Conservation (phyloP, 2,329 filamentous ascomycete species). For the Tolypocladium ophioglossoides region DNA sequence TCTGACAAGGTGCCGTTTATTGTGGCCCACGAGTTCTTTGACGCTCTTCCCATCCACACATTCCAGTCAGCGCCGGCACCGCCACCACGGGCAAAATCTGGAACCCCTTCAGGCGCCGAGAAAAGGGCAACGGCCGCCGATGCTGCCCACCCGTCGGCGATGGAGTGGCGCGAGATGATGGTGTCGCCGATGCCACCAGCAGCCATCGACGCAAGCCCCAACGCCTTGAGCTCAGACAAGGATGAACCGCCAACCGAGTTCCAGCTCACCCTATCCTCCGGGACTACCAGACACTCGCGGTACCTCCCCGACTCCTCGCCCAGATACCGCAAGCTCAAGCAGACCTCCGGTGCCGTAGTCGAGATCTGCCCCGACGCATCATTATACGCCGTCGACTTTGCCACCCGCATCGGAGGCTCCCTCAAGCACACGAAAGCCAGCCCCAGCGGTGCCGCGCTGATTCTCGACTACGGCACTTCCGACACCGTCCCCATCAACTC, state of each 20-base stretch:
- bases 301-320: slow-evolving; percentile 75
- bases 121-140: slow-evolving; percentile 20
- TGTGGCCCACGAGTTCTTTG: slow-evolving; percentile 96
- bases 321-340: slow-evolving; percentile 67
- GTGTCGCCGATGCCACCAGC: slow-evolving; percentile 56
- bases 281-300: slow-evolving; percentile 69
- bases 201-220: slow-evolving; percentile 42
- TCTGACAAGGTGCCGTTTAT: slow-evolving; percentile 76
- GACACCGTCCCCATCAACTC: slow-evolving; percentile 77
- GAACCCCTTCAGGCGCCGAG: slow-evolving; percentile 25
- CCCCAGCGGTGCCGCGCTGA: slow-evolving; percentile 79
- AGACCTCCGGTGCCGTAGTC: slow-evolving; percentile 58
- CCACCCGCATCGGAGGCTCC: slow-evolving; percentile 69
- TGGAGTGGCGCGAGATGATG: slow-evolving; percentile 75
- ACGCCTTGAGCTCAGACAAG: slow-evolving; percentile 28
- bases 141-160: slow-evolving; percentile 1
- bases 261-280: slow-evolving; percentile 66
- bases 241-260: slow-evolving; percentile 64
- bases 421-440: slow-evolving; percentile 39
- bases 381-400: slow-evolving; percentile 71
- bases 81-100: slow-evolving; percentile 5
- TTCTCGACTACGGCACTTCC: slow-evolving; percentile 85
- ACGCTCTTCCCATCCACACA: slow-evolving; percentile 89
- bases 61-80: slow-evolving; percentile 62
- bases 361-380: slow-evolving; percentile 86